A percentile compares a stretch with the other conserved stretches of the same genome.
These are phyloP conservation scores for Tanozyma kutaoensis DNA, from an alignment of 805 yeast species.

Conservation along the genomic window DNA sequence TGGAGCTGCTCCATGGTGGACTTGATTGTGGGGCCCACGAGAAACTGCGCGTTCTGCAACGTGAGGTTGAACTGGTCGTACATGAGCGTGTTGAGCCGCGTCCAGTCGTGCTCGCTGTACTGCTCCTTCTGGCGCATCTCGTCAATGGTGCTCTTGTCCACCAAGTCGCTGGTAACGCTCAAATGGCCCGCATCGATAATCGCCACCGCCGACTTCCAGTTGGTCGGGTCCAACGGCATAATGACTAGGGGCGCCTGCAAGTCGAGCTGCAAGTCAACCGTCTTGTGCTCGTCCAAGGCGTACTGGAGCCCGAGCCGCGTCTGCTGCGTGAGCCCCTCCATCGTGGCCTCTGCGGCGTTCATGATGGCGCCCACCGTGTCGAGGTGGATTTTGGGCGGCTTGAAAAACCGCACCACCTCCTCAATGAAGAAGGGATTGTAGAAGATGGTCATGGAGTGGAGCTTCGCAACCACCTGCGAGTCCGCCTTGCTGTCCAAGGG, in stretches of 20 bases:
- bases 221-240: slow-evolving; percentile 68
- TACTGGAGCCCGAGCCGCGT: slow-evolving; percentile 88
- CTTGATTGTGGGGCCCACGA: slow-evolving; percentile 74
- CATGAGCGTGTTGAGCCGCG: slow-evolving; percentile 62
- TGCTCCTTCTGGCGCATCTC: slow-evolving; percentile 48
- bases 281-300: slow-evolving; percentile 89
- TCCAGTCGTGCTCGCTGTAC: slow-evolving; percentile 62
- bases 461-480: slow-evolving; percentile 55
- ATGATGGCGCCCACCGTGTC: slow-evolving; percentile 85
- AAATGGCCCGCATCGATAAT: slow-evolving; percentile 94
- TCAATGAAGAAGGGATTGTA: slow-evolving; percentile 81
- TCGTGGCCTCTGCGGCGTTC: slow-evolving; percentile 90
- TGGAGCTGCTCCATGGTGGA: slow-evolving; percentile 67
- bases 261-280: slow-evolving; percentile 74
- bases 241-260: slow-evolving; percentile 88
- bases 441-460: slow-evolving; percentile 79
- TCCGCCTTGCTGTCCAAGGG: slow-evolving; percentile 83
- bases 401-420: slow-evolving; percentile 61
- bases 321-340: slow-evolving; percentile 81
- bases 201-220: slow-evolving; percentile 78
- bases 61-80: slow-evolving; percentile 75
- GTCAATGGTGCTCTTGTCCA: slow-evolving; percentile 52
- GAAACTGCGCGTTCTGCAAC: slow-evolving; percentile 75
- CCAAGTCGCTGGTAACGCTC: slow-evolving; percentile 69
- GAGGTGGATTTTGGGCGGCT: slow-evolving; percentile 72